Base-by-base conservation (phyloP, 495 filamentous ascomycete genomes). In the Ascobolus immersus region DNA sequence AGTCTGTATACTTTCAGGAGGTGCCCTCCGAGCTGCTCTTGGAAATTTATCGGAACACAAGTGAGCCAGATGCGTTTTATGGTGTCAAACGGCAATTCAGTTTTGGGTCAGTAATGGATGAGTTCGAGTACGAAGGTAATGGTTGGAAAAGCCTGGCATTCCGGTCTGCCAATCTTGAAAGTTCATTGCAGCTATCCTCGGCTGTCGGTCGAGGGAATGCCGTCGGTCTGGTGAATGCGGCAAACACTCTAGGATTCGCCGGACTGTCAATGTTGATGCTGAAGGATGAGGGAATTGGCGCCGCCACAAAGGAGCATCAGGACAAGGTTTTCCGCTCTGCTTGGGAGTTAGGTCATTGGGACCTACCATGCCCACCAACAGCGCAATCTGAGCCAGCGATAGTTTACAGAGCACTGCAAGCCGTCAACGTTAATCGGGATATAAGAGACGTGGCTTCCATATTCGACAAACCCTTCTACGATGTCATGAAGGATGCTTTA, bases 21-120 rank as follows among this genome's bases (percentile, higher is more conserved):
- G 59, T 40, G 58, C 65, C 76, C 11, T 56, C 62, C 8, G 65
- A 74, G 6, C 57, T 86, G 12, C 50, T 93, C 5, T 61, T 91
- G 37, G 56, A 65, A 6, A 76, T 94, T 2, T 96, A 79, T 48
- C 72, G 73, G 50, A 77, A 78, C 37, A 73, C 94, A 23, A 82
- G 92, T 51, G 86, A 96, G 48, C 82, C 81, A 10, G 86, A 96
- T 48, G 69, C 82, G 12, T 94, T 82, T 49, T 94, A 96, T 44
- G 86, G 86, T n/a, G 70, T 94, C 14, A 64, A 73, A 30, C 76
- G 89, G 49, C 64, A 62, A 15, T 64, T 78, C 8, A 76, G 67
- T 29, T 54, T 96, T 25, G 57, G 61, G 11, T 73, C 73, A 0
- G 71, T 93, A 5, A 60, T 91, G 41, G 67, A 74, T 17, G 69